Base-by-base conservation (phyloP, 2,329 filamentous ascomycete genomes). In the Xylaria sp. region DNA sequence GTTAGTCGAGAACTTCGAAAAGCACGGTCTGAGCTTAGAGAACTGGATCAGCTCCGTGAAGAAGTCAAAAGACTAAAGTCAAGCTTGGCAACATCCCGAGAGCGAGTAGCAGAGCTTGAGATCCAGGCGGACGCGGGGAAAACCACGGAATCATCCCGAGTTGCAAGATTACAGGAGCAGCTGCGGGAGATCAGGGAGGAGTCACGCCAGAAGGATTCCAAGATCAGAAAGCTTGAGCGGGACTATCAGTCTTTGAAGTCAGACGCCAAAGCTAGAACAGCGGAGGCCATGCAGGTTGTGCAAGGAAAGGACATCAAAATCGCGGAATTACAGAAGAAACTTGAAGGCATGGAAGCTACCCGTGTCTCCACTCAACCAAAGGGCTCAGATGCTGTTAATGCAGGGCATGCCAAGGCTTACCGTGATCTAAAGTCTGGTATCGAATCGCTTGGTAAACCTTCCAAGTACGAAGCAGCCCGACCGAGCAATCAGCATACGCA, bases 271-370 rank as follows among this genome's bases (percentile, higher is more conserved):
- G 73, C 78, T 5, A 81, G 82, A 38, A 82, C 85, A n/a, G 75
- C 78, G 8, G 85, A 89, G 62, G 84, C 83, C 3, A 81, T 83
- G 67, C 79, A 82, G 15, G 83, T 87, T 2, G 67, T 88, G 46
- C 79, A 83, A 56, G 82, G 82, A 65, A 85, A 86, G 58, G 84
- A 87, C 61, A 78, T 80, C 40, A 85, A 85, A 72, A 86, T 88
- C 62, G 76, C 80, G 8, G 79, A 83, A 45, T 78, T 89, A 7
- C 84, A 84, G 72, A 83, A 81, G 67, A 82, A 85, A 66, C 73
- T 87, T 40, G 79, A 78, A 61, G 74, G 74, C 0, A 73, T 87
- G 2, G 83, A 82, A 69, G 69, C 64, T 11, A 67, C 66, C 9
- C 61, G 68, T 37, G 14, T 64, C 42, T 65, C 65, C 7, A 64